phyloP scores from a whole-genome alignment of 1,139 yeast species.

The Diutina scorzettiae region DNA sequence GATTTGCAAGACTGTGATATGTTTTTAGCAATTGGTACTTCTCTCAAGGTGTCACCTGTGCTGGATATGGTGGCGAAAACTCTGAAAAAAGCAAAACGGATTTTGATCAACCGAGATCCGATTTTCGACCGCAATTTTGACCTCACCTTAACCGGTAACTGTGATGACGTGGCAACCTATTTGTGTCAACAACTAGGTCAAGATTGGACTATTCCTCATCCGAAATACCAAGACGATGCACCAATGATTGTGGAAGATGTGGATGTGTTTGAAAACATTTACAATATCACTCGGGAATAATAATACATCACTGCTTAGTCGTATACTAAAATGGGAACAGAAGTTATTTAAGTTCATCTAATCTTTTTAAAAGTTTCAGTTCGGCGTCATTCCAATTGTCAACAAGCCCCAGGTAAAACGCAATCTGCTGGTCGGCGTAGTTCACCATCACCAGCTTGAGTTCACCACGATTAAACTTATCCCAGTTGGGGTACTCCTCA shows the following conservation, averaged over 20 bases:
- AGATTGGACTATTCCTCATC: constrained; percentile 10
- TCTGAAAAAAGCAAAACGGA: constrained; percentile 65
- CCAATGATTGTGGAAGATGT: constrained; percentile 1
- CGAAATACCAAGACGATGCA: constrained; percentile 6
- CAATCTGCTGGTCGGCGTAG: constrained; percentile 66
- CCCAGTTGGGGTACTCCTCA: constrained; percentile 77
- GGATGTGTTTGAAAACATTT: constrained; percentile 7
- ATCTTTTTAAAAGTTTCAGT: constrained; percentile 25
- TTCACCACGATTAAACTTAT: constrained; percentile 66
- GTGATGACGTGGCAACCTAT: constrained; percentile 18
- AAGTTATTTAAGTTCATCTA: constrained; percentile 26
- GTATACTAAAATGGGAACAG: no score
- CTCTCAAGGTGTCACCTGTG: constrained; percentile 94
- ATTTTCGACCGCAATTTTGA: constrained; percentile 23
- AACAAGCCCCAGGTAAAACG: constrained; percentile 61
- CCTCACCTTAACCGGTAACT: constrained; percentile 1
- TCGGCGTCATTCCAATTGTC: constrained; percentile 63
- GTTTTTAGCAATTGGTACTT: constrained; percentile 82
- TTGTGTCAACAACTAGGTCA: constrained; percentile 25
- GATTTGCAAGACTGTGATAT: constrained; percentile 48
- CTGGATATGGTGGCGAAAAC: constrained; percentile 60
- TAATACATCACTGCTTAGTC: background rate
- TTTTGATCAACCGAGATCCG: constrained; percentile 70
- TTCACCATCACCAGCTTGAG: constrained; percentile 57
- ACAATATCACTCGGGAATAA: constrained; percentile 7